phyloP scores from a whole-genome alignment of 2,329 filamentous ascomycete species.

The Nigrograna mackinnonii region DNA sequence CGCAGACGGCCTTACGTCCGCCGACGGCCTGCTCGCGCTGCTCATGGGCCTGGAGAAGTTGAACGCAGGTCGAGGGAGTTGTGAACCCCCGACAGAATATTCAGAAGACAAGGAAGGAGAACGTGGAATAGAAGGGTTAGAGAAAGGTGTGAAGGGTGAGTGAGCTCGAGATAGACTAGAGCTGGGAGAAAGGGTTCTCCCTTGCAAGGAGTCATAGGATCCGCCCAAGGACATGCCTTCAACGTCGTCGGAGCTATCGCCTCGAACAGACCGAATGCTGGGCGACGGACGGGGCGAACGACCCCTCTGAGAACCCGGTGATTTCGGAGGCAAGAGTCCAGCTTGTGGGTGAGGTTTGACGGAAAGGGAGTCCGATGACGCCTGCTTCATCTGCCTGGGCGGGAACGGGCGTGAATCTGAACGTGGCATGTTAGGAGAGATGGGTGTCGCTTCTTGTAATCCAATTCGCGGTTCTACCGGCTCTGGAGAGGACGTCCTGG shows the following conservation, averaged over 20 bases:
- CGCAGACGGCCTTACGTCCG: slow-evolving; percentile 39
- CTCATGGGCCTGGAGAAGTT: slow-evolving; percentile 95
- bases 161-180: slow-evolving; percentile 64
- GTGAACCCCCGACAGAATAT: slow-evolving; percentile 63
- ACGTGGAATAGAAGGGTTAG: slow-evolving; percentile 62
- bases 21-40: slow-evolving; percentile 63
- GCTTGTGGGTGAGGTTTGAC: slow-evolving; percentile 23
- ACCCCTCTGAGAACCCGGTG: slow-evolving; percentile 34
- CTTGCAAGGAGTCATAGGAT: slow-evolving; percentile 65
- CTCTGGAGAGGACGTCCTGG: slow-evolving; percentile 50
- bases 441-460: slow-evolving; percentile 48
- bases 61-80: slow-evolving; percentile 73
- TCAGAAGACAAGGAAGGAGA: slow-evolving; percentile 88
- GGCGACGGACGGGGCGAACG: slow-evolving; percentile 41
- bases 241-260: slow-evolving; percentile 68
- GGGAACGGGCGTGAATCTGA: slow-evolving; percentile 39
- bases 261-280: slow-evolving; percentile 50
- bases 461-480: slow-evolving; percentile 45
- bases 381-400: slow-evolving; percentile 37
- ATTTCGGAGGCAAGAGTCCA: slow-evolving; percentile 44
- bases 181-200: slow-evolving; percentile 78
- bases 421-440: slow-evolving; percentile 37
- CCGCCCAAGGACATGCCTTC: slow-evolving; percentile 64
- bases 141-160: slow-evolving; percentile 66
- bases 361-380: slow-evolving; percentile 43